Evolutionary conservation across 495 filamentous ascomycete genomes (phyloP).

Genomic region (Symbiotaphrina buchneri): DNA sequence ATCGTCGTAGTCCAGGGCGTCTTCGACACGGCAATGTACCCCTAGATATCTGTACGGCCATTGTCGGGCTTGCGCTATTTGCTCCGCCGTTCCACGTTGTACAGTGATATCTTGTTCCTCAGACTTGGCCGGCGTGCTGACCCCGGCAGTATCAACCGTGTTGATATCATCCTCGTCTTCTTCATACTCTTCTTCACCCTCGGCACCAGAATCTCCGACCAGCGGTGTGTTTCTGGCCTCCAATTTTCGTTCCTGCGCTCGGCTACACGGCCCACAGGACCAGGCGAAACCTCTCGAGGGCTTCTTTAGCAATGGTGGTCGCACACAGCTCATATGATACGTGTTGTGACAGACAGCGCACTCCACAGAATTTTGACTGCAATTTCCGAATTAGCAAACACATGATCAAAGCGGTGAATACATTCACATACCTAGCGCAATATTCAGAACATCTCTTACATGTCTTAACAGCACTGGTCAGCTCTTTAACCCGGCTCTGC

Average conservation of each 20-base stretch:
- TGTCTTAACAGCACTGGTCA: conserved; percentile 87
- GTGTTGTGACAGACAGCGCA: conserved; percentile 87
- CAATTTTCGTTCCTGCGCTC: conserved; percentile 76
- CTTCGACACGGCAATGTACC: conserved; percentile 88
- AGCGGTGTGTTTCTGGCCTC: conserved; percentile 77
- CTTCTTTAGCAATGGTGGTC: conserved; percentile 81
- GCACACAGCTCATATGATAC: conserved; percentile 97
- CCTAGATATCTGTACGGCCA: conserved; percentile 96
- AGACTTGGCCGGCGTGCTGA: conserved; percentile 32
- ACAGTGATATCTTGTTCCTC: conserved; percentile 24
- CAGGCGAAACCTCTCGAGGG: conserved; percentile 94
- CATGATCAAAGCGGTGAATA: not conserved
- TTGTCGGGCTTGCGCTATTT: conserved; percentile 72
- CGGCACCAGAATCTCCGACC: conserved; percentile 24
- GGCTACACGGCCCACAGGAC: conserved; percentile 90
- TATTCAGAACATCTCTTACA: conserved; percentile 83
- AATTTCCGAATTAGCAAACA: not conserved
- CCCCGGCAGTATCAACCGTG: conserved; percentile 21
- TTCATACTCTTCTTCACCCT: conserved; percentile 60
- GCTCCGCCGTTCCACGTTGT: conserved; percentile 65
- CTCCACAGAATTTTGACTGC: conserved; percentile 72
- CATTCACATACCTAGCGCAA: conserved; percentile 54
- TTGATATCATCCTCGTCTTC: conserved; percentile 37
- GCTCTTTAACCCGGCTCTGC: conserved; percentile 72
- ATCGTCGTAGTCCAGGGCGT: conserved; percentile 93